Evolutionary conservation across 2,329 filamentous ascomycete species (phyloP).

Genomic region (Dendrostoma leiphaemia): DNA sequence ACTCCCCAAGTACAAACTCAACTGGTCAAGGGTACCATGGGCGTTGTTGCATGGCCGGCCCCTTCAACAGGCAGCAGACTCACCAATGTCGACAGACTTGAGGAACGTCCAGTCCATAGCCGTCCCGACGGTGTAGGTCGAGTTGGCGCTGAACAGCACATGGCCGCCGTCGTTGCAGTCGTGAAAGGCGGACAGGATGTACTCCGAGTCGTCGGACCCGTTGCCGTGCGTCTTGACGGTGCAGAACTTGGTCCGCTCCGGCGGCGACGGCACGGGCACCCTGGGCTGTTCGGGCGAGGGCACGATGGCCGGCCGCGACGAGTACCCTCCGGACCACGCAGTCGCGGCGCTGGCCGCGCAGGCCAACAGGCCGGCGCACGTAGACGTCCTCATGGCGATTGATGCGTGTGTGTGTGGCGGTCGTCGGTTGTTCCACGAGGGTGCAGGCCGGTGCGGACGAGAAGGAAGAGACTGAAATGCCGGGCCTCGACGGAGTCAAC

Average conservation of each 20-base stretch:
- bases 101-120: constrained; percentile 63
- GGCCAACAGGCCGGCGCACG: constrained; percentile 20
- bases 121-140: constrained; percentile 59
- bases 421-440: background rate
- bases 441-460: background rate
- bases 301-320: constrained; percentile 21
- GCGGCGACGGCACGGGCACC: constrained; percentile 26
- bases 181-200: constrained; percentile 49
- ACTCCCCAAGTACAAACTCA: background rate
- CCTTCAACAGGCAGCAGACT: constrained; percentile 5
- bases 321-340: constrained; percentile 16
- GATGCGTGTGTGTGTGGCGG: no score
- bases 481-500: no score
- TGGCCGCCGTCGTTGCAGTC: constrained; percentile 59
- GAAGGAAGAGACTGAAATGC: background rate
- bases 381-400: constrained; percentile 21
- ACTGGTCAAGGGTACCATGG: no score
- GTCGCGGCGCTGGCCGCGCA: constrained; percentile 18
- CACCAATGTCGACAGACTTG: constrained; percentile 58
- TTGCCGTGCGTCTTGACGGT: constrained; percentile 55
- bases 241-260: constrained; percentile 41
- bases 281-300: constrained; percentile 23
- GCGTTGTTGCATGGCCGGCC: background rate
- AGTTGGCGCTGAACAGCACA: constrained; percentile 52
- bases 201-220: constrained; percentile 25